Evolutionary conservation across 257 asterid genomes (phyloP).

Genomic region (Nemophila menziesii): DNA sequence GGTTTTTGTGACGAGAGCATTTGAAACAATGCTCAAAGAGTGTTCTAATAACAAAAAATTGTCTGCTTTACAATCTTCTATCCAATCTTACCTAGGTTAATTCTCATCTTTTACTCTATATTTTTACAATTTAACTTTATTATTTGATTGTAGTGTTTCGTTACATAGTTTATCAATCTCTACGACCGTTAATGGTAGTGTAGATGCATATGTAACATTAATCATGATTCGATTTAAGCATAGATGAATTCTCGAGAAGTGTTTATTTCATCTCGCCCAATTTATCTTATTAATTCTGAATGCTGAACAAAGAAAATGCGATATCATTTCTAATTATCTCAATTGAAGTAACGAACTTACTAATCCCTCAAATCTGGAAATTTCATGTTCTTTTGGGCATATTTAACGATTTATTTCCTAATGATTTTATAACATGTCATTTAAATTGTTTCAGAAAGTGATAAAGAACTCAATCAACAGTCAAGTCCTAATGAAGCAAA

Average conservation of each 20-base stretch:
- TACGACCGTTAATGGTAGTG: background rate
- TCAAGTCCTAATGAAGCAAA: slow-evolving; percentile 29
- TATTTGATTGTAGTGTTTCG: background rate
- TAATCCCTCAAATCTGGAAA: no score
- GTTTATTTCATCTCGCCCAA: background rate
- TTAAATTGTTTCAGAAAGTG: slow-evolving; percentile 44
- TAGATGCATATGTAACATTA: background rate
- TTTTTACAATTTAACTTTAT: no score
- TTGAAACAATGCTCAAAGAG: slow-evolving; percentile 92
- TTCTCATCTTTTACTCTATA: background rate
- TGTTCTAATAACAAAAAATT: slow-evolving; percentile 49
- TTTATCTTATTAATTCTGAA: no score
- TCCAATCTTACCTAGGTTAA: slow-evolving; percentile 62
- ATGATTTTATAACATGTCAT: background rate
- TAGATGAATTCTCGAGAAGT: background rate
- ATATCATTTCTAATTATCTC: no score
- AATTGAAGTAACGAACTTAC: no score
- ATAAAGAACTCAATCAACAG: slow-evolving; percentile 51
- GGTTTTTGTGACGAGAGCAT: slow-evolving; percentile 86
- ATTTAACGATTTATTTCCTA: background rate
- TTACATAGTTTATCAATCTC: background rate
- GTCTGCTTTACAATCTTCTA: slow-evolving; percentile 51
- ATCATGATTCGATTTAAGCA: background rate
- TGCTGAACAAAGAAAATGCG: no score
- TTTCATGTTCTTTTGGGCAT: background rate